Conservation (phyloP, 2,329 filamentous ascomycete species). For the Aspergillus chevalieri region DNA sequence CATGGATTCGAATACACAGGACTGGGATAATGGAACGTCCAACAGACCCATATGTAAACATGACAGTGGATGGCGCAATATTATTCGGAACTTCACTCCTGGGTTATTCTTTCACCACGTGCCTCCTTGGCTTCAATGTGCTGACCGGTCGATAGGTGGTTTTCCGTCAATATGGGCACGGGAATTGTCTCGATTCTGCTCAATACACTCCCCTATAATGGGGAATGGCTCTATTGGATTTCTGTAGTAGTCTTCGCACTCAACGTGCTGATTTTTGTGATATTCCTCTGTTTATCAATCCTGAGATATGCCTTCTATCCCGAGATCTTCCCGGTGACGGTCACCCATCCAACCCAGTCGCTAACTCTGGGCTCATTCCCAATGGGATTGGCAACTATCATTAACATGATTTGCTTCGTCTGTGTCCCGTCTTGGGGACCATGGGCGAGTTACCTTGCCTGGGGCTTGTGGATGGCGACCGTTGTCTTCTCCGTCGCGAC, state of each 20-base stretch:
- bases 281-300: slow-evolving; percentile 42
- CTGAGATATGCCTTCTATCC: slow-evolving; percentile 59
- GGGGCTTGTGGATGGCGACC: slow-evolving; percentile 54
- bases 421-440: slow-evolving; percentile 54
- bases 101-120: slow-evolving; percentile 26
- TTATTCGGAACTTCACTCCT: slow-evolving; percentile 27
- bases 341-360: slow-evolving; percentile 57
- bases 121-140: neutral
- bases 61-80: slow-evolving; percentile 22
- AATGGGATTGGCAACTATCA: slow-evolving; percentile 61
- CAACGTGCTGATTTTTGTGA: slow-evolving; percentile 22
- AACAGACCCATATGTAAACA: slow-evolving; percentile 11
- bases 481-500: slow-evolving; percentile 44
- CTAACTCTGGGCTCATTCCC: slow-evolving; percentile 62
- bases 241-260: slow-evolving; percentile 24
- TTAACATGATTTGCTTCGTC: slow-evolving; percentile 56
- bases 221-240: slow-evolving; percentile 29
- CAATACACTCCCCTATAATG: slow-evolving; percentile 29
- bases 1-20: neutral
- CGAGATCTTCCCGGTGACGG: slow-evolving; percentile 58
- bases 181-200: slow-evolving; percentile 32
- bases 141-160: slow-evolving; percentile 22
- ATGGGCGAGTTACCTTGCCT: slow-evolving; percentile 49
- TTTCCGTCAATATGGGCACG: slow-evolving; percentile 33
- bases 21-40: neutral